Evolutionary conservation across 208 protist species (phyloP).

Genomic region (Acanthamoeba castellanii): DNA sequence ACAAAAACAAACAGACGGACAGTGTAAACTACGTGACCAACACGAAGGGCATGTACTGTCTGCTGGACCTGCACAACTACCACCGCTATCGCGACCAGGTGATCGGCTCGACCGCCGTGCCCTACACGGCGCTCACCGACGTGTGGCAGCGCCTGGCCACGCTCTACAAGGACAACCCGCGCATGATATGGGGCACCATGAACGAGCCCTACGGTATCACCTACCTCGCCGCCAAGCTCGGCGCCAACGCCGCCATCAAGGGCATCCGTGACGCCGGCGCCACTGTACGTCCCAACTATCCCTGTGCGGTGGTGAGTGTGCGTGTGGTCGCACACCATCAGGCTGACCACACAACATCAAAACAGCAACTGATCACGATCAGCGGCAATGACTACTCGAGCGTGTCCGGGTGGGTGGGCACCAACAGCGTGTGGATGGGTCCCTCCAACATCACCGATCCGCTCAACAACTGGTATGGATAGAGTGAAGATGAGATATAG

Average conservation of each 20-base stretch:
- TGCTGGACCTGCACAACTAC: slow-evolving; percentile 18
- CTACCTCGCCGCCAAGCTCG: background rate
- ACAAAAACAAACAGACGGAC: too few species aligned
- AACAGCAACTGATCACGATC: background rate
- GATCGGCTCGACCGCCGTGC: background rate
- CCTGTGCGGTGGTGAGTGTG: background rate
- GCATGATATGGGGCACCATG: background rate
- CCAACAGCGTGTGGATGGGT: slow-evolving; percentile 15
- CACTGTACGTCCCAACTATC: background rate
- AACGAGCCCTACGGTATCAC: background rate
- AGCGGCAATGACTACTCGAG: background rate
- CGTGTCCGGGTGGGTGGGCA: background rate
- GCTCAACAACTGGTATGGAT: background rate
- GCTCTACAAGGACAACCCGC: background rate
- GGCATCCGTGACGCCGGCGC: background rate
- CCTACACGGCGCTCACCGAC: background rate
- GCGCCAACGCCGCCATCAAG: background rate
- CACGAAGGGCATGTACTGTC: slow-evolving; percentile 42
- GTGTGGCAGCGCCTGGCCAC: slow-evolving; percentile 25
- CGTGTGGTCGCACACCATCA: too few species aligned
- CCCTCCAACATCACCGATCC: slow-evolving; percentile 36
- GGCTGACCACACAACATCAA: too few species aligned
- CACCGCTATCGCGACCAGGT: slow-evolving; percentile 2
- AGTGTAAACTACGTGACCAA: slow-evolving; percentile 33
- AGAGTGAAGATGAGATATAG: too few species aligned